These are phyloP conservation scores for Candida fluviatilis DNA, from an alignment of 805 yeast genomes.

Conservation along the genomic window DNA sequence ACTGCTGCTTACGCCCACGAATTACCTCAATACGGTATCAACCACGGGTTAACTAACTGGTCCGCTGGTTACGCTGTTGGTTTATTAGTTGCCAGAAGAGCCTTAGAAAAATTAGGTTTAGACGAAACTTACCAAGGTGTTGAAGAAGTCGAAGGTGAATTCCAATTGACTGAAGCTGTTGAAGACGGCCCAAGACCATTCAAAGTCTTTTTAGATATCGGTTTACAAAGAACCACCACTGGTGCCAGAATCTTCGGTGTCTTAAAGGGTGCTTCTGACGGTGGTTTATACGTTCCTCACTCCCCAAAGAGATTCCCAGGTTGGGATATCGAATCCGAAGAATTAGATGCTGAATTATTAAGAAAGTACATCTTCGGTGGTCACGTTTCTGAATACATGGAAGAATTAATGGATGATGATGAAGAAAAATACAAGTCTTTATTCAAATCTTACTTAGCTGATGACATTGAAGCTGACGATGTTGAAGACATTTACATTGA, in stretches of 20 bases:
- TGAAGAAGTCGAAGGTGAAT: conserved; percentile 99
- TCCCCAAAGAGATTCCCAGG: conserved; percentile 99
- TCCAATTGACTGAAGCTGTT: conserved; percentile 95
- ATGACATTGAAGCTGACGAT: conserved; percentile 95
- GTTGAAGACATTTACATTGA: conserved; percentile 91
- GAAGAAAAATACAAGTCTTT: conserved; percentile 97
- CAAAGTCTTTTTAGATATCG: conserved; percentile 98
- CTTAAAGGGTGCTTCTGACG: conserved; percentile 99
- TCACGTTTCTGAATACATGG: conserved; percentile 99
- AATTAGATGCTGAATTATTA: conserved; percentile 93
- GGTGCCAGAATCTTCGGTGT: conserved; percentile 99
- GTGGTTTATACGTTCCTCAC: conserved; percentile 99
- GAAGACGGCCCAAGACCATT: conserved; percentile 99
- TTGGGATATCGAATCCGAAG: conserved; percentile 98
- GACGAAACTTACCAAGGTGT: conserved; percentile 98
- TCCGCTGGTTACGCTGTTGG: conserved; percentile 99
- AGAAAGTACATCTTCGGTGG: conserved; percentile 99
- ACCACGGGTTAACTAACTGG: conserved; percentile 99
- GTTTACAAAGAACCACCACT: conserved; percentile 99
- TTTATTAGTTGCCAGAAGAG: conserved; percentile 98
- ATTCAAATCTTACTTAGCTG: conserved; percentile 95
- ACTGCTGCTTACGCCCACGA: conserved; percentile 99
- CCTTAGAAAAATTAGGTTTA: conserved; percentile 93
- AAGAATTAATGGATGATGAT: conserved; percentile 99
- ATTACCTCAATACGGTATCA: conserved; percentile 95